phyloP scores from a whole-genome alignment of 768 basidiomycete genomes.

The Tricholoma sp. region DNA sequence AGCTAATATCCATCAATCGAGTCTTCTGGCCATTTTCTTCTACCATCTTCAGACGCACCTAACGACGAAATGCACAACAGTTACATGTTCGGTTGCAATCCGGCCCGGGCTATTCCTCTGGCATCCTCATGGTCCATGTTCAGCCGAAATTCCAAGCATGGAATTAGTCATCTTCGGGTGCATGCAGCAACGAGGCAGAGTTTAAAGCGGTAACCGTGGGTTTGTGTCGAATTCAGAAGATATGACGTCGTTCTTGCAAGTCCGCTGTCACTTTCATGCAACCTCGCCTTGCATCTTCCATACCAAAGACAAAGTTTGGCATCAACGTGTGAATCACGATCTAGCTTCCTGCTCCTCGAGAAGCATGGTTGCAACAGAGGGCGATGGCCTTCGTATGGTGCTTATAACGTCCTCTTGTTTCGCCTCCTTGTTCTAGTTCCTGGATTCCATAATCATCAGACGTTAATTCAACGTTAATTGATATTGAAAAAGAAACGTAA shows the following conservation, averaged over 20 bases:
- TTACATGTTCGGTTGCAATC: neutral
- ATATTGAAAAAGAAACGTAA: neutral
- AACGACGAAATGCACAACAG: neutral
- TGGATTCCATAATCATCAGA: neutral
- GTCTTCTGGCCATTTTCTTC: neutral
- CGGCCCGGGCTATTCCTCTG: neutral
- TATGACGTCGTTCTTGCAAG: neutral
- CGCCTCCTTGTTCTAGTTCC: neutral
- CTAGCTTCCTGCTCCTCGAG: too few species aligned
- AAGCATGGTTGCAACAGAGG: neutral
- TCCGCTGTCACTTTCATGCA: neutral
- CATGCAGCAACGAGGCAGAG: neutral
- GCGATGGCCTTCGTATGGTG: neutral
- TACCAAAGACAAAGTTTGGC: slow-evolving; percentile 1
- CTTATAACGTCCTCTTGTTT: neutral
- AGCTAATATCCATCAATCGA: neutral
- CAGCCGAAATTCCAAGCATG: too few species aligned
- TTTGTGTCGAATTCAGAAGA: neutral
- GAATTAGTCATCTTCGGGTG: neutral
- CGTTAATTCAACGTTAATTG: neutral
- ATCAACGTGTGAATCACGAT: neutral
- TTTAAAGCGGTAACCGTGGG: neutral
- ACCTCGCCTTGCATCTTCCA: neutral
- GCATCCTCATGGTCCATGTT: too few species aligned
- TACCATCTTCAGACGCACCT: neutral